Evolutionary conservation across 1,284 basidiomycete genomes (phyloP).

Genomic region (Pholiota adiposa): DNA sequence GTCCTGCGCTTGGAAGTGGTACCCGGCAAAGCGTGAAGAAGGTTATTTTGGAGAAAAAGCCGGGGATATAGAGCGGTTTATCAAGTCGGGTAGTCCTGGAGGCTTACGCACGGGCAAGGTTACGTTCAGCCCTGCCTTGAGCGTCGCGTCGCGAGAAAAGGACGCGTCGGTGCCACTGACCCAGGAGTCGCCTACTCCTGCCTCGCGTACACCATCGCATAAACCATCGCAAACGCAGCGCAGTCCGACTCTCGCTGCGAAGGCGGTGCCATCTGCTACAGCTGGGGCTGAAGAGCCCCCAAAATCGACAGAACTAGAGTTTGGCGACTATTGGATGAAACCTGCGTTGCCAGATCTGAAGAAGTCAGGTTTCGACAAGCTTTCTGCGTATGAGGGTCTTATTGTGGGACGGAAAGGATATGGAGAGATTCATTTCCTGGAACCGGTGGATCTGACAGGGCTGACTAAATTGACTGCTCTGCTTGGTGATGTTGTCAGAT

Average conservation of each 20-base stretch:
- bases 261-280: slow-evolving; percentile 11
- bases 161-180: slow-evolving; percentile 44
- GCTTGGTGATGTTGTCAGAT: slow-evolving; percentile 86
- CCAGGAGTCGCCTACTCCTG: slow-evolving; percentile 46
- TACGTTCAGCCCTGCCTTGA: slow-evolving; percentile 73
- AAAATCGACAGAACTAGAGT: slow-evolving; percentile 54
- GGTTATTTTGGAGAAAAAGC: slow-evolving; percentile 84
- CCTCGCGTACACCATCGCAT: slow-evolving; percentile 40
- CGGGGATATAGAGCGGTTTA: slow-evolving; percentile 75
- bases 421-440: slow-evolving; percentile 89
- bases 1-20: slow-evolving; percentile 73
- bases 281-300: slow-evolving; percentile 31
- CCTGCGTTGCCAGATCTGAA: slow-evolving; percentile 78
- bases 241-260: slow-evolving; percentile 49
- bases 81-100: slow-evolving; percentile 53
- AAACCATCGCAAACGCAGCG: slow-evolving; percentile 22
- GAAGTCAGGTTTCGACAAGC: slow-evolving; percentile 70
- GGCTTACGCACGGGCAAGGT: slow-evolving; percentile 53
- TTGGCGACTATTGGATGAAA: slow-evolving; percentile 90
- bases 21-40: slow-evolving; percentile 91
- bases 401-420: slow-evolving; percentile 90
- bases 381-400: slow-evolving; percentile 75
- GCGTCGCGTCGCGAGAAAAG: slow-evolving; percentile 73
- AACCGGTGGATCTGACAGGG: slow-evolving; percentile 91
- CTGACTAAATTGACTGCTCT: slow-evolving; percentile 82